phyloP scores from a whole-genome alignment of 78 protist species.

The slime mould (Dictyostelium discoideum) region dicty_2.7 NC_007088.5:4800001-4800500 shows the following conservation, averaged over 20 bases:
- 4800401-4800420: no score
- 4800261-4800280: neutral
- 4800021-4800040: constrained; percentile 21
- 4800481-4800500: no score
- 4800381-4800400: neutral
- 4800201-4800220: neutral
- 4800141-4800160: neutral
- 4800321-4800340: no score
- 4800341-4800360: no score
- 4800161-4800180: neutral
- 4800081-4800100: neutral
- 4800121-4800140: neutral
- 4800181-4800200: neutral
- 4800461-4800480: no score
- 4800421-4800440: no score
- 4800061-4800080: neutral
- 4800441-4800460: no score
- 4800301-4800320: no score
- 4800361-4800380: no score
- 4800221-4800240: no score
- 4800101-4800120: neutral
- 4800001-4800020: constrained; percentile 36
- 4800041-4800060: neutral
- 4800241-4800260: neutral
- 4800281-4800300: no score